These are phyloP conservation scores for Ophiognomonia clavigignenti-juglandacearum DNA, from an alignment of 2,329 filamentous ascomycete species.

Conservation along the genomic window DNA sequence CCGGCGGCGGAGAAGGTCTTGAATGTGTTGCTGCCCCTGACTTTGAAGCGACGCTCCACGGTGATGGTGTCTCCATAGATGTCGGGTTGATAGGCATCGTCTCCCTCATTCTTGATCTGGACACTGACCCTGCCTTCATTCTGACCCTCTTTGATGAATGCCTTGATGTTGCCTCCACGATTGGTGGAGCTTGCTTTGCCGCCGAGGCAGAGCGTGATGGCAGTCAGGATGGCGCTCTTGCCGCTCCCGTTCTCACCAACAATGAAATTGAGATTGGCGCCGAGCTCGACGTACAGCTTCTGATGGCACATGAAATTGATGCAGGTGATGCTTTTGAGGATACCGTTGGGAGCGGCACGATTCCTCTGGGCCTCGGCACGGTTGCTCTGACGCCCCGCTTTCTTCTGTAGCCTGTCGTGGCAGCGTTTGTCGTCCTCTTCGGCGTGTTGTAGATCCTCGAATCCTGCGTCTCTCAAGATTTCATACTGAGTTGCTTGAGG, in stretches of 20 bases:
- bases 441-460: slow-evolving; percentile 50
- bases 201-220: slow-evolving; percentile 88
- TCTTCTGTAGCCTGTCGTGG: slow-evolving; percentile 54
- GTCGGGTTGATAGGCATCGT: slow-evolving; percentile 77
- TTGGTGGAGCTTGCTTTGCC: slow-evolving; percentile 92
- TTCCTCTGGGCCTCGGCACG: slow-evolving; percentile 51
- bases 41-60: slow-evolving; percentile 83
- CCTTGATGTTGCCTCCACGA: slow-evolving; percentile 82
- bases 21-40: slow-evolving; percentile 67
- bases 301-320: slow-evolving; percentile 96
- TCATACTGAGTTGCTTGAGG: slow-evolving; percentile 58
- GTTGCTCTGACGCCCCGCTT: slow-evolving; percentile 29
- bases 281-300: slow-evolving; percentile 75
- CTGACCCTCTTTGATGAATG: slow-evolving; percentile 80
- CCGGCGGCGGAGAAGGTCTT: slow-evolving; percentile 74
- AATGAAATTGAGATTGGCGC: slow-evolving; percentile 95
- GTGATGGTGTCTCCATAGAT: slow-evolving; percentile 80
- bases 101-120: slow-evolving; percentile 84
- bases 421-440: slow-evolving; percentile 57
- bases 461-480: slow-evolving; percentile 53
- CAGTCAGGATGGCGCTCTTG: slow-evolving; percentile 92
- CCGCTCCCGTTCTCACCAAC: slow-evolving; percentile 97
- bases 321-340: slow-evolving; percentile 82
- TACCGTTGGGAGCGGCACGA: slow-evolving; percentile 72
- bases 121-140: slow-evolving; percentile 75